Base-by-base conservation (phyloP, 805 yeast species). In the Wickerhamomyces strasburgensis region DNA sequence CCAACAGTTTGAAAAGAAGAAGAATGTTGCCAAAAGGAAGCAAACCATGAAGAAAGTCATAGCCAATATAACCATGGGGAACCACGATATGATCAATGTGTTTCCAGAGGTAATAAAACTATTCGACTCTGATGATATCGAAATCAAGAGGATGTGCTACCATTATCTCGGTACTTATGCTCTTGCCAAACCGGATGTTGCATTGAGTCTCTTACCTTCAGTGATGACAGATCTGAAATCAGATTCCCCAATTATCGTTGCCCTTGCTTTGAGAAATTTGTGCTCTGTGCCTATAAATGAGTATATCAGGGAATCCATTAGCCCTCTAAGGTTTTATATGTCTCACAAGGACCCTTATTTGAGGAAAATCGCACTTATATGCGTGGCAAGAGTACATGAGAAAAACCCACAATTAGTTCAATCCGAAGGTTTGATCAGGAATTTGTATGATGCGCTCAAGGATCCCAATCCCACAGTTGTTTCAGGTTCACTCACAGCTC, bases 21-120 rank as follows among this genome's bases (percentile, higher is more conserved):
- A 67, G 48, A 52, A 56, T 17, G 54, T 49, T 3, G 39, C 60
- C n/a, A 65, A 58, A 44, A 56, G 57, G 32, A 75, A 72, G 48
- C 61, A 64, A 9, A 70, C 79, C 1, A 56, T 90, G 51, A 80
- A 80, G 57, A 84, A 83, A 51, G 72, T 87, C 19, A 68, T 89
- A 6, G 90, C 95, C 29, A 89, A 88, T 58, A 72, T 87, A 59
- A 81, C 94, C 5, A 69, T 87, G 60, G 87, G 88, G 34, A 86
- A 85, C 57, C 72, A 72, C 38, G 96, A 90, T 53, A 75, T 88
- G 75, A 67, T 77, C 9, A 57, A 62, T 14, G 56, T 90, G 37
- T 73, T 80, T 51, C 78, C 80, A 1, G 94, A 85, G 35, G 71
- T 86, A 6, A 41, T 75, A 6, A 53, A 57, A 25, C 60, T 80